Percentiles rank a stretch among this genome's conserved stretches.
Conservation (phyloP, 768 basidiomycete genomes). For the Tulasnella sp. region DNA sequence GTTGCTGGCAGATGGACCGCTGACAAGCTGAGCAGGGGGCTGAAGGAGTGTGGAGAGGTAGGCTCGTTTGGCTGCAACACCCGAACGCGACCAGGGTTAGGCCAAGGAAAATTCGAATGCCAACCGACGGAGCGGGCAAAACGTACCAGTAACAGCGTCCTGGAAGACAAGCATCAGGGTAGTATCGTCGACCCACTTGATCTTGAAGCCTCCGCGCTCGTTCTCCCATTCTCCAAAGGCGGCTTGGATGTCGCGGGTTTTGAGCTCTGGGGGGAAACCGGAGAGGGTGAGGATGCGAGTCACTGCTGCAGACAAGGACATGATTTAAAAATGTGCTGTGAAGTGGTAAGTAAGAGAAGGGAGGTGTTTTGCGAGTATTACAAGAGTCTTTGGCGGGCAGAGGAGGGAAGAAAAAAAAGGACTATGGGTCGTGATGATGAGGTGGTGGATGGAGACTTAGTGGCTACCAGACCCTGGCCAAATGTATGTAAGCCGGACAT, state of each 20-base stretch:
- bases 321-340: slow-evolving; percentile 3
- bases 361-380: background rate
- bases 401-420: background rate
- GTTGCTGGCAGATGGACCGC: slow-evolving; percentile 40
- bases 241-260: slow-evolving; percentile 92
- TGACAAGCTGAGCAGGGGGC: slow-evolving; percentile 66
- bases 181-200: slow-evolving; percentile 98
- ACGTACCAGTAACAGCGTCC: slow-evolving; percentile 85
- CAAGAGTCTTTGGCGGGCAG: background rate
- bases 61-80: slow-evolving; percentile 79
- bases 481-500: background rate
- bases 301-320: slow-evolving; percentile 78
- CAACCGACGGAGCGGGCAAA: slow-evolving; percentile 28
- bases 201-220: slow-evolving; percentile 88
- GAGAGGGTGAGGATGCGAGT: slow-evolving; percentile 90
- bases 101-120: slow-evolving; percentile 9
- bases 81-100: background rate
- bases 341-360: slow-evolving; percentile 4
- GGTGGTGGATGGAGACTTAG: slow-evolving; percentile 10
- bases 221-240: slow-evolving; percentile 88
- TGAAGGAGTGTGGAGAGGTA: slow-evolving; percentile 87
- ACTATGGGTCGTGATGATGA: slow-evolving; percentile 11
- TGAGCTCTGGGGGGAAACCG: slow-evolving; percentile 93
- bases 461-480: background rate
- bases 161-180: slow-evolving; percentile 92